A percentile compares a stretch with the other conserved stretches of the same genome.
These are phyloP conservation scores for Delonix regia DNA, from an alignment of 306 rosid genomes.

Conservation along the genomic window DNA sequence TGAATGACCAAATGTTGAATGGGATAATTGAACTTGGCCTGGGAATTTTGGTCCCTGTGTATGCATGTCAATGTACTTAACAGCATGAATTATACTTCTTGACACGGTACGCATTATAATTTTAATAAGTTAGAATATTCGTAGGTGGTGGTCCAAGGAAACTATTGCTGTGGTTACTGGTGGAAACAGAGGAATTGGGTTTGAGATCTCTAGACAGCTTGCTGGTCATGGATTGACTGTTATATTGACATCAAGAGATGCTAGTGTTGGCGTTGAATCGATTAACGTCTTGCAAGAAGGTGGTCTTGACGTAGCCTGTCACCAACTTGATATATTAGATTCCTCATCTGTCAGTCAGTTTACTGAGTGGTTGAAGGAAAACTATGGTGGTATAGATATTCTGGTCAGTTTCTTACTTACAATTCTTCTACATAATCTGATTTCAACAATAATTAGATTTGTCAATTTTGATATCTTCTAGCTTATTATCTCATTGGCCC, in stretches of 20 bases:
- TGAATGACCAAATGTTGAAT: neutral
- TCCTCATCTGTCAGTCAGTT: slow-evolving; percentile 59
- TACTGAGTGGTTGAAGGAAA: slow-evolving; percentile 73
- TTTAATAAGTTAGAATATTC: neutral
- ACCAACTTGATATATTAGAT: slow-evolving; percentile 85
- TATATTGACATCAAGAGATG: slow-evolving; percentile 80
- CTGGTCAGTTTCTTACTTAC: slow-evolving; percentile 55
- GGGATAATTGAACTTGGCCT: neutral
- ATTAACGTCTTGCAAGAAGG: slow-evolving; percentile 89
- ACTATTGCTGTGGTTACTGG: slow-evolving; percentile 95
- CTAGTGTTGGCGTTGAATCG: slow-evolving; percentile 80
- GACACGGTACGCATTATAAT: neutral
- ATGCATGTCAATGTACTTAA: neutral
- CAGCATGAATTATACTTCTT: neutral
- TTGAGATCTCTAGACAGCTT: slow-evolving; percentile 81
- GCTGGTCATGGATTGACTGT: slow-evolving; percentile 82
- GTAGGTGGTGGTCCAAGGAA: slow-evolving; percentile 95
- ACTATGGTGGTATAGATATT: slow-evolving; percentile 83
- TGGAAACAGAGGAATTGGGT: slow-evolving; percentile 93
- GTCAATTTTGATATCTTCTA: neutral
- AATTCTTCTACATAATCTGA: neutral
- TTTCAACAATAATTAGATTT: neutral
- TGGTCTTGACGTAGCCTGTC: slow-evolving; percentile 71
- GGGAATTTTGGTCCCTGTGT: neutral
- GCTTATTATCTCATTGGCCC: neutral